Base-by-base conservation (phyloP, 805 yeast genomes). In the Hanseniaspora singularis region DNA sequence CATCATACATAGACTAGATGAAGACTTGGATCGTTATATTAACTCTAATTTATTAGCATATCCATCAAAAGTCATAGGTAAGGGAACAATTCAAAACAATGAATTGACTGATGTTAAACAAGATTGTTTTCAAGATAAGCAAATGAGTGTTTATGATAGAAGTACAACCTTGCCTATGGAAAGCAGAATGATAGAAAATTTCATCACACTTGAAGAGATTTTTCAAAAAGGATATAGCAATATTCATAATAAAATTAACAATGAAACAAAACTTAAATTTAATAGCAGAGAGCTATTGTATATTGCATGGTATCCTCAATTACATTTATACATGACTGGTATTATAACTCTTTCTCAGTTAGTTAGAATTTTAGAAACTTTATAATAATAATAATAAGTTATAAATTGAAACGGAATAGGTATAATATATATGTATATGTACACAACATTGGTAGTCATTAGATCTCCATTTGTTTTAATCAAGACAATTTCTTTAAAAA, bases 1-100 rank as follows among this genome's bases (percentile, higher is more conserved):
- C 49, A 41, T 62, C 16, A 54, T 62, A 7, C 66, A 62, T 46
- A 57, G 66, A 49, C 56, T 59, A 46, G 66, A 62, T 37, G 59
- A 55, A 7, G 66, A 62, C 49, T 33, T 62, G 12, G 55, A 56
- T 20, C 31, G 49, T 5, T 62, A 60, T 40, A 57, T 62, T 16
- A 54, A 53, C 33, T 52, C 55, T 33, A 58, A 62, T 40, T 19
- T 36, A 4, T 11, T 36, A 14, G 23, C 27, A 14, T 36, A 36
- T 36, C 39, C 39, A 9, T 36, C 39, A 15, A 12, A 36, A 24
- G 22, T 23, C 10, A 19, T 36, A 3, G 39, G 39, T 7, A 36
- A 36, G 23, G 39, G 39, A 4, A 7, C 23, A 23, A 22, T 36
- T 6, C 39, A 23, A 9, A 20, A 36, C 5, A 33, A 57, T 60